Conservation (phyloP, 257 asterid species). For the Jasminum sambac region DNA sequence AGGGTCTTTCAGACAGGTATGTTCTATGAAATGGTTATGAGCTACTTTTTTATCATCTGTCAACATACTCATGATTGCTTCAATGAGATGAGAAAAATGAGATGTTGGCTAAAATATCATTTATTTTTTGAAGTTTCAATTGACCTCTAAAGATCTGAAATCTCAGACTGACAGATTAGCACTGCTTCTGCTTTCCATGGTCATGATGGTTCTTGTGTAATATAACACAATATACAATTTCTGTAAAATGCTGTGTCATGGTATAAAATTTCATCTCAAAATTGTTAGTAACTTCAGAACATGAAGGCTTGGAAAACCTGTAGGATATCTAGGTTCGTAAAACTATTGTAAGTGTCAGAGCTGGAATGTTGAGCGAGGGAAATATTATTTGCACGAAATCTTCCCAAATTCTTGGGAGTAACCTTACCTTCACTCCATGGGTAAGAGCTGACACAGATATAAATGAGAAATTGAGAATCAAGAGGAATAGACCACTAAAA, state of each 20-base stretch:
- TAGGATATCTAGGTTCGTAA: not conserved
- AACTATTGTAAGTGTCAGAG: not conserved
- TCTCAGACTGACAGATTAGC: slow-evolving; percentile 4
- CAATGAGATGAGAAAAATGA: not conserved
- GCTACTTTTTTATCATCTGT: slow-evolving; percentile 3
- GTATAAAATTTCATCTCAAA: not conserved
- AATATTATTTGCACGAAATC: not conserved
- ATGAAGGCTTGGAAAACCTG: not conserved
- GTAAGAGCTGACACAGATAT: not conserved
- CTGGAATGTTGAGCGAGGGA: not conserved
- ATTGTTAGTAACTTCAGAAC: not conserved
- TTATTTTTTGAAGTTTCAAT: not conserved
- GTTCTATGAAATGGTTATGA: slow-evolving; percentile 13
- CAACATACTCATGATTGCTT: not conserved
- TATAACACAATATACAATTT: not conserved
- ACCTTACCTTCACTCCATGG: not conserved
- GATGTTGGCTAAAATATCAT: not conserved
- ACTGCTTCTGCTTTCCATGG: not conserved
- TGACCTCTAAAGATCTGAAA: not conserved
- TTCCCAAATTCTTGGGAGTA: not conserved
- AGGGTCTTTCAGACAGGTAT: slow-evolving; percentile 85
- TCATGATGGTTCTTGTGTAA: not conserved
- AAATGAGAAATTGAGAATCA: not conserved
- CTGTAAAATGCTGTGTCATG: not conserved
- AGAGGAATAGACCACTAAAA: not conserved